These are phyloP conservation scores for Triticum monococcum DNA, from an alignment of 176 grass and related monocot genomes.

Conservation along the genomic window DNA sequence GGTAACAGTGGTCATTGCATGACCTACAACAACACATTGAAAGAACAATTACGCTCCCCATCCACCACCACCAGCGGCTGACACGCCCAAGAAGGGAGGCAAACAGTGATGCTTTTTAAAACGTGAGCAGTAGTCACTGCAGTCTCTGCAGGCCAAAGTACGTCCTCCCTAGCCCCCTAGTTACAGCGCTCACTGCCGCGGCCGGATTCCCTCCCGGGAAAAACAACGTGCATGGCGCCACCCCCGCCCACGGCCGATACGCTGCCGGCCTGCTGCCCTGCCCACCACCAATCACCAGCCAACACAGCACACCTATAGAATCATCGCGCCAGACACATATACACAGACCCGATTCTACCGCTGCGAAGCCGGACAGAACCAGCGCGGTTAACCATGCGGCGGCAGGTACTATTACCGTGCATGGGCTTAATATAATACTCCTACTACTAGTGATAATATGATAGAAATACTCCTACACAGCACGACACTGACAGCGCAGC, in stretches of 20 bases:
- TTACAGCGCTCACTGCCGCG: constrained; percentile 16
- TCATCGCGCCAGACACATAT: neutral
- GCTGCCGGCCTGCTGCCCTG: too few relatives aligned
- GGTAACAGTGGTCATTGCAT: neutral
- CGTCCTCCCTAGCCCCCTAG: neutral
- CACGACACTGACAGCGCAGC: constrained; percentile 30
- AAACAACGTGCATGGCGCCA: constrained; percentile 46
- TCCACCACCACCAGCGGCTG: neutral
- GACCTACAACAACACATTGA: neutral
- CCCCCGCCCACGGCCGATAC: neutral
- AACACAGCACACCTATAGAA: constrained; percentile 2
- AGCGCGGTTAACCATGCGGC: neutral
- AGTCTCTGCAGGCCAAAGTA: neutral
- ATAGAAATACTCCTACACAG: too few relatives aligned
- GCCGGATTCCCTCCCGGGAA: constrained; percentile 40
- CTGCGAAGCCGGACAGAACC: neutral
- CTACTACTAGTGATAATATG: neutral
- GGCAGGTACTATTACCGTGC: neutral
- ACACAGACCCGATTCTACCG: constrained; percentile 1
- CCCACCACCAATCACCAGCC: neutral
- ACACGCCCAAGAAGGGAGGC: neutral
- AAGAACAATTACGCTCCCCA: constrained; percentile 23
- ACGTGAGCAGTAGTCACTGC: neutral
- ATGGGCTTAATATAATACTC: constrained; percentile 4
- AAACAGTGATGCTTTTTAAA: constrained; percentile 22